Base-by-base conservation (phyloP, 805 yeast genomes). In the Lipomyces spencermartinsiae region DNA sequence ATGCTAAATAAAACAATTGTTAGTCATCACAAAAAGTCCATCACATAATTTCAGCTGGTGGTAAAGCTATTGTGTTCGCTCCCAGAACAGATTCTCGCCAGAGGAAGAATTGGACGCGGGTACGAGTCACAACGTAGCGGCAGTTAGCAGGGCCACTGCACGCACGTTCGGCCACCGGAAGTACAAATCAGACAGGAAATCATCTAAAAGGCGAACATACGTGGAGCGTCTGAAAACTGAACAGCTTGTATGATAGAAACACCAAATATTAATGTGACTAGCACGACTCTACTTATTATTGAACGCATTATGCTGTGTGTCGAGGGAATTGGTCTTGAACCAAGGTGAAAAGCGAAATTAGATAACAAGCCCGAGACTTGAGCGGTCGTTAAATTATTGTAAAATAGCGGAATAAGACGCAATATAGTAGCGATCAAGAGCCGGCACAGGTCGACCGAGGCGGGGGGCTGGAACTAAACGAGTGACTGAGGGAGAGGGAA, bases 1-100 rank as follows among this genome's bases (percentile, higher is more conserved):
- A 69, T 7, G 66, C 72, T 68, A 55, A 12, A 61, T 4, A 3
- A 34, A 29, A 33, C 12, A 14, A 8, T 8, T 31, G 22, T 53
- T 12, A 53, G 31, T 25, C 12, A 22, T 53, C n/a, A 7, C n/a
- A 12, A 53, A n/a, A n/a, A n/a, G 34, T 53, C 12, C 34, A 53
- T 25, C 33, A 53, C 19, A 53, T 6, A 25, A 19, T 22, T 43
- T 4, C 39, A 2, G 39, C 22, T 43, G 8, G 4, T 14, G 19
- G 49, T 43, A n/a, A 25, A 25, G 29, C 29, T 3, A 25, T 25
- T n/a, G 29, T 25, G 3, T 3, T 25, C 29, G 29, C 29, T 2
- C 29, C 29, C 29, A 25, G 29, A 25, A 25, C 3, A 25, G 29
- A 43, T 35, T 9, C 39, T 10, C 39, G 4, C 39, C 39, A 10